These are phyloP conservation scores for Escallonia herrerae DNA, from an alignment of 129 eudicot genomes.

Conservation along the genomic window DNA sequence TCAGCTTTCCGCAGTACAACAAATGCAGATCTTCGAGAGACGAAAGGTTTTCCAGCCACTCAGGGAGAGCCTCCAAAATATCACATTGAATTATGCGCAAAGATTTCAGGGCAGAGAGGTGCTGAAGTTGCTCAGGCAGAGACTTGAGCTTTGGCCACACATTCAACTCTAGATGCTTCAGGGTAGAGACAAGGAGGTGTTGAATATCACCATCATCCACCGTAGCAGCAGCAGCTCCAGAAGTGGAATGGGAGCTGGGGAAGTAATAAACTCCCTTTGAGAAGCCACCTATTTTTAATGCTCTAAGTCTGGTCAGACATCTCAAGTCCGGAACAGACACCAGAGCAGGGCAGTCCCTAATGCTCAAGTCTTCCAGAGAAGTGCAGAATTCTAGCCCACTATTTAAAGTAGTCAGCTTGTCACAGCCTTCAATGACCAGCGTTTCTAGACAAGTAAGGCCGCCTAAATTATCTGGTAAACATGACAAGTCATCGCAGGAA, in stretches of 20 bases:
- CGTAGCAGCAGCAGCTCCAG: no score
- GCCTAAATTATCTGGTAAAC: not conserved
- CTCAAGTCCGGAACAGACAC: constrained; percentile 1
- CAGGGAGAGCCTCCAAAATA: constrained; percentile 21
- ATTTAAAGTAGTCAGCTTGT: not conserved
- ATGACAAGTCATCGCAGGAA: not conserved
- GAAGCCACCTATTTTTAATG: constrained; percentile 6
- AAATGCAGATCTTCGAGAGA: not conserved
- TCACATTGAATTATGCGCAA: not conserved
- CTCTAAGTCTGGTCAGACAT: not conserved
- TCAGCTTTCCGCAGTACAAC: constrained; percentile 1
- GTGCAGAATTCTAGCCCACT: not conserved
- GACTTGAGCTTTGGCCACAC: constrained; percentile 13
- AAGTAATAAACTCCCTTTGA: constrained; percentile 3
- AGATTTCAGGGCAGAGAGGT: not conserved
- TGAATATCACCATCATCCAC: not conserved
- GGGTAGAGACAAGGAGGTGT: not conserved
- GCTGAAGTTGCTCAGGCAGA: constrained; percentile 18
- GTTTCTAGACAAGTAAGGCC: not conserved
- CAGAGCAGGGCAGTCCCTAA: not conserved
- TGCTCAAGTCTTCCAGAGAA: not conserved
- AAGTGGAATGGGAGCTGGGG: constrained; percentile 2
- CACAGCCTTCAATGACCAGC: not conserved
- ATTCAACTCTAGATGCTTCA: not conserved
- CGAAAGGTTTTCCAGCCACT: constrained; percentile 16